Evolutionary conservation across 2,329 filamentous ascomycete genomes (phyloP), one percentile per base, ranked within the genome.

Genomic region (Aureobasidium sp.): DNA sequence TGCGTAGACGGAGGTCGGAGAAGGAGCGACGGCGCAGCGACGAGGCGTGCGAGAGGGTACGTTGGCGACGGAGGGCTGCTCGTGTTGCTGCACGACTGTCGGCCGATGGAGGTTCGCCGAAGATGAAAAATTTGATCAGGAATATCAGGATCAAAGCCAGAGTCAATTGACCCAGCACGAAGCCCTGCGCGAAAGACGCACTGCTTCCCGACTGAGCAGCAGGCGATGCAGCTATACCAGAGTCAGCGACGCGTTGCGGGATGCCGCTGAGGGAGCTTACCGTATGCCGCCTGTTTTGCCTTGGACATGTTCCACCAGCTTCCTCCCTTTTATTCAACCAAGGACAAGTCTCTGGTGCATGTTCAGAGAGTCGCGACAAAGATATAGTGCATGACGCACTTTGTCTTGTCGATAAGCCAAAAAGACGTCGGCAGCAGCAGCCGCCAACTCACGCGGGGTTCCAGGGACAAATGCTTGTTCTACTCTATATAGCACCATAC

Each of bases 81-180:
- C 89, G 85, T 47, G 88, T 79, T 8, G 90, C 82, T 14, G 91
- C 90, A 22, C 88, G 90, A 60, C 88, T 85, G 66, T 96, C 91
- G 64, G 91, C 82, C 1, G 89, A 91, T 0, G 91, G 91, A 5
- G 91, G 86, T 72, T 97, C 94, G 68, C 94, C 94, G 72, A 99
- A 97, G 71, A 99, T 97, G 83, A 99, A 99, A 84, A 97, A 99
- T 74, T 96, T 96, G 76, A 99, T 97, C 77, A 99, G 97, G 67
- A 89, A 90, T 66, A 91, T 92, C 64, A 99, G 85, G 42, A 99
- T 82, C 27, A 97, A 79, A 15, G 96, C 90, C 49, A 99, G 89
- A 1, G 91, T 96, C 57, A 99, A 81, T 75, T 99, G 94, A 54
- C 94, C 94, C 35, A 97, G 81, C 53, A 99, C 85, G 68, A 99